Base-by-base conservation (phyloP, 345 rosid species). In the Euphorbia lathyris region DNA sequence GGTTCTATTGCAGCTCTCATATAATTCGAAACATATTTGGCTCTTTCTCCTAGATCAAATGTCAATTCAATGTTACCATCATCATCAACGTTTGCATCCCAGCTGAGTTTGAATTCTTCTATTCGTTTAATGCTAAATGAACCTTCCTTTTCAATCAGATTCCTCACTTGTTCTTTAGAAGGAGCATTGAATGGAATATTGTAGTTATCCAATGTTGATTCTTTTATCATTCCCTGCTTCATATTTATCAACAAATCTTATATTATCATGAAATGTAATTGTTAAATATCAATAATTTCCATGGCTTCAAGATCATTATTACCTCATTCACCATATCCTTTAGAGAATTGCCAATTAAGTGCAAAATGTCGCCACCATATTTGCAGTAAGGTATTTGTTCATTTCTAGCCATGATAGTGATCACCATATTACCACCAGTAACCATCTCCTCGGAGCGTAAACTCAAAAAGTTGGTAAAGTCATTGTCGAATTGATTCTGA, bases 371-470 rank as follows among this genome's bases (percentile, higher is more conserved):
- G n/a, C n/a, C 83, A 14, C 81, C 66, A 1, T n/a, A 48, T 87
- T 89, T 17, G 79, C 74, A 9, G 38, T 7, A 34, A 34, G 4
- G 38, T 3, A 34, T 34, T 34, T 34, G 3, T 3, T 45, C 51
- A 45, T 2, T 45, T 45, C 11, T 45, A 10, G 51, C 51, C 4
- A 45, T 45, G 19, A 45, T 7, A 2, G 51, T 45, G 3, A 45
- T 0, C 51, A 45, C 16, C 51, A 45, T 45, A 7, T 45, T 16
- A 45, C 51, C 51, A 12, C 51, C 66, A 10, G 12, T 0, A 2
- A 78, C 63, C 3, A 86, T 8, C 74, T 90, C 92, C 51, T 85
- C 43, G 0, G 81, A 78, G 0, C 89, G 80, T n/a, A 69, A 67
- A 26, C 64, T 76, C 20, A 85, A 61, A 77, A 90, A 85, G 32